Conservation (phyloP, 129 eudicot genomes). For the Cynara cardunculus region DNA sequence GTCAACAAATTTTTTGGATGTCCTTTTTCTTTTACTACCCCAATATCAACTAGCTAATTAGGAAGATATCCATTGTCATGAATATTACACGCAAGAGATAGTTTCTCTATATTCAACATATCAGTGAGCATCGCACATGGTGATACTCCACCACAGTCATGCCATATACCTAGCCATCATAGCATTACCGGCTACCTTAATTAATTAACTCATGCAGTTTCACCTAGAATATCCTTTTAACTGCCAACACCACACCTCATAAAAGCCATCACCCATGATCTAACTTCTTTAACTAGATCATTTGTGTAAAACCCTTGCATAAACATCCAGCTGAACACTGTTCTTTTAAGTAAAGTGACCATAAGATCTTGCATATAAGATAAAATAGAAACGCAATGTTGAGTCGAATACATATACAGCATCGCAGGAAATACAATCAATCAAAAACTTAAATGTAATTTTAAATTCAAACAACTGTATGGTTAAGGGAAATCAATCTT, state of each 20-base stretch:
- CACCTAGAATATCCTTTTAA: not conserved
- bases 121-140: not conserved
- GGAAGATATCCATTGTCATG: not conserved
- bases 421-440: not conserved
- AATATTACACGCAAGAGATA: not conserved
- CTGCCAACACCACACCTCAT: not conserved
- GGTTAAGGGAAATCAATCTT: not conserved
- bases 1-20: not conserved
- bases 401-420: not conserved
- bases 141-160: not conserved
- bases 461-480: not conserved
- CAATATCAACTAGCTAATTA: not conserved
- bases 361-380: not conserved
- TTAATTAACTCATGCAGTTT: not conserved
- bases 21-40: conserved; percentile 3
- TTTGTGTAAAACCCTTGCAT: not conserved
- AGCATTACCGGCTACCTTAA: not conserved
- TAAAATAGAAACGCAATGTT: not conserved
- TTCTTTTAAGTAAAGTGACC: not conserved
- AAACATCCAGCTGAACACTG: not conserved
- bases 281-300: not conserved
- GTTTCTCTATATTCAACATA: not conserved
- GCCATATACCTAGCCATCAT: not conserved
- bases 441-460: not conserved
- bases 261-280: not conserved